Conservation (phyloP, 2,329 filamentous ascomycete genomes). For the Neonectria ditissima region DNA sequence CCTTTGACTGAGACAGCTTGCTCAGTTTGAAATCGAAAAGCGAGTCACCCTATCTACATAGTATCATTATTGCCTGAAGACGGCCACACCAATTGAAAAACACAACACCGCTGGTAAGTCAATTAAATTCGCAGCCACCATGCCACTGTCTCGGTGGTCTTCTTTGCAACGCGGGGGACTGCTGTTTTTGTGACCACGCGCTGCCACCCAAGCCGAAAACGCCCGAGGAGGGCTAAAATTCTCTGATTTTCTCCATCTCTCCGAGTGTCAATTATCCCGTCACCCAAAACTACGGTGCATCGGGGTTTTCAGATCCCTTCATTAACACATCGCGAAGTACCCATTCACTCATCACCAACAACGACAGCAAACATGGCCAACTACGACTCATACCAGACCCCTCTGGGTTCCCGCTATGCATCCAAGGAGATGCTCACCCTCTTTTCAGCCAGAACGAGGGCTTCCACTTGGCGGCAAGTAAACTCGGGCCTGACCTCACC, state of each 20-base stretch:
- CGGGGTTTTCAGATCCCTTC: not conserved
- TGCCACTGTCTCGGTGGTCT: too few species aligned
- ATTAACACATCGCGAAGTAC: not conserved
- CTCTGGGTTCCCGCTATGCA: conserved; percentile 23
- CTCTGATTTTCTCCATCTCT: not conserved
- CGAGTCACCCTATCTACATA: not conserved
- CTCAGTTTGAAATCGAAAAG: not conserved
- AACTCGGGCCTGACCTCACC: not conserved
- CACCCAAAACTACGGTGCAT: not conserved
- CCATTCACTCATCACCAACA: not conserved
- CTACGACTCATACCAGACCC: conserved; percentile 31
- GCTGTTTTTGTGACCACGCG: too few species aligned
- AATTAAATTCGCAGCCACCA: too few species aligned
- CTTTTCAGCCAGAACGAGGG: conserved; percentile 23
- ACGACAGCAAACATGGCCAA: conserved; percentile 5
- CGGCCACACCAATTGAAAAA: too few species aligned
- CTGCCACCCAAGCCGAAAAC: not conserved
- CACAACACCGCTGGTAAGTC: too few species aligned
- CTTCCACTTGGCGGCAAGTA: conserved; percentile 30
- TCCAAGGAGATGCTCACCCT: conserved; percentile 29
- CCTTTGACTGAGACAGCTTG: not conserved
- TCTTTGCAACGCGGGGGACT: too few species aligned
- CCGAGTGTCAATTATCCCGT: not conserved
- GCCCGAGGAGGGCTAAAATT: conserved; percentile 1
- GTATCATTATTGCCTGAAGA: too few species aligned